Base-by-base conservation (phyloP, 169 alveolate genomes). In the Prorocentrum cordatum region DNA sequence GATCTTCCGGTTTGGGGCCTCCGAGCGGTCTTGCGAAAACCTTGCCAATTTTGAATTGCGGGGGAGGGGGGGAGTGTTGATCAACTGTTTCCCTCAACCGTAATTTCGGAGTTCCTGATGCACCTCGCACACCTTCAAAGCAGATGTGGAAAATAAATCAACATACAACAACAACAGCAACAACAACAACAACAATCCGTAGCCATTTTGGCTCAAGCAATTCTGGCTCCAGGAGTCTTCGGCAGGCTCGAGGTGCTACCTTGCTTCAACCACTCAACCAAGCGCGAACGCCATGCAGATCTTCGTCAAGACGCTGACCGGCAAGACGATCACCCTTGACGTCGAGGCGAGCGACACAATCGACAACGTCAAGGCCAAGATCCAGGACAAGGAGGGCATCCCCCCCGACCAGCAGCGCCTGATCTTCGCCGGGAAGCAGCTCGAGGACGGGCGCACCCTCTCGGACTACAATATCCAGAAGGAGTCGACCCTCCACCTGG, bases 401-500 rank as follows among this genome's bases (percentile, higher is more conserved):
- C 99, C 99, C 31, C 99, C 99, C 29, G 99, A 98, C 95, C 98
- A 97, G 95, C 99, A 98, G 93, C 96, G 99, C 92, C 94, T 98
- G 87, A 98, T 98, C 93, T 98, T 97, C 93, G 99, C 99, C 27
- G 99, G 99, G 86, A 97, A 98, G 93, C 98, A 98, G 93, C 94
- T 98, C 82, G 99, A 98, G 93, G 99, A 97, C 92, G 99, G 99
- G 71, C 94, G 99, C 87, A 97, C 99, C 50, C 95, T 98, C 71
- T 95, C 99, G 33, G 99, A 98, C 93, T 98, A 98, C 97, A 97
- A 98, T 93, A 98, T 98, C 93, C 98, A 97, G 95, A 97, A 97
- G 95, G 99, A 89, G 75, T 67, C 92, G 50, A 92, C 94, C 36
- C 91, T 92, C 24, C 93, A 92, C 79, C 35, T 92, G 83, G 94